A percentile compares a stretch with the other conserved stretches of the same genome.
Evolutionary conservation across 306 rosid species (phyloP).

Genomic region (Echinosophora koreensis): DNA sequence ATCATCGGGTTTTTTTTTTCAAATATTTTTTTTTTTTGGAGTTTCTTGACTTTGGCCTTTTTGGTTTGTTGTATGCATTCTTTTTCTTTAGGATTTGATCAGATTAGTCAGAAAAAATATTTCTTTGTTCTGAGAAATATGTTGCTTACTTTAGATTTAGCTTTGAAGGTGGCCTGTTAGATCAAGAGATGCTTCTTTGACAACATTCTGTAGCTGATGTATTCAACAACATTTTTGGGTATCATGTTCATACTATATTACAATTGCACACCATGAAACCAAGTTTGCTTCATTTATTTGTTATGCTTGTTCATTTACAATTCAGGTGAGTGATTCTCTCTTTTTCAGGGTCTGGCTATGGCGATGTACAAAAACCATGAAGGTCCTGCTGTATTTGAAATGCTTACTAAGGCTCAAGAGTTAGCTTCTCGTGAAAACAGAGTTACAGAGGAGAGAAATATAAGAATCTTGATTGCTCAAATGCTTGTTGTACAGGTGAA

Average conservation of each 20-base stretch:
- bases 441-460: conserved; percentile 85
- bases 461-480: conserved; percentile 85
- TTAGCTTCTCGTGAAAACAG: conserved; percentile 68
- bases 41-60: conserved; percentile 1
- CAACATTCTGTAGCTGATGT: conserved; percentile 11
- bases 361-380: conserved; percentile 89
- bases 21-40: not conserved
- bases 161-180: conserved; percentile 20
- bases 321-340: conserved; percentile 28
- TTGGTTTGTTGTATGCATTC: not conserved
- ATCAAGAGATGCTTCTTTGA: conserved; percentile 37
- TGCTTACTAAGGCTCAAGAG: conserved; percentile 72
- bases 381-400: conserved; percentile 79
- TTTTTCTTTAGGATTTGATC: conserved; percentile 37
- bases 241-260: conserved; percentile 8
- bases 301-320: not conserved
- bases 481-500: conserved; percentile 86
- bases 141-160: conserved; percentile 10
- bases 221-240: conserved; percentile 2
- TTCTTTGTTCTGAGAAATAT: conserved; percentile 1
- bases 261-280: conserved; percentile 26
- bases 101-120: not conserved
- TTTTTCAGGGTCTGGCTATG: conserved; percentile 82
- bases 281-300: conserved; percentile 29
- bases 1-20: not conserved